These are phyloP conservation scores for Pelargonium australe DNA, from an alignment of 441 rosid genomes.

Conservation along the genomic window DNA sequence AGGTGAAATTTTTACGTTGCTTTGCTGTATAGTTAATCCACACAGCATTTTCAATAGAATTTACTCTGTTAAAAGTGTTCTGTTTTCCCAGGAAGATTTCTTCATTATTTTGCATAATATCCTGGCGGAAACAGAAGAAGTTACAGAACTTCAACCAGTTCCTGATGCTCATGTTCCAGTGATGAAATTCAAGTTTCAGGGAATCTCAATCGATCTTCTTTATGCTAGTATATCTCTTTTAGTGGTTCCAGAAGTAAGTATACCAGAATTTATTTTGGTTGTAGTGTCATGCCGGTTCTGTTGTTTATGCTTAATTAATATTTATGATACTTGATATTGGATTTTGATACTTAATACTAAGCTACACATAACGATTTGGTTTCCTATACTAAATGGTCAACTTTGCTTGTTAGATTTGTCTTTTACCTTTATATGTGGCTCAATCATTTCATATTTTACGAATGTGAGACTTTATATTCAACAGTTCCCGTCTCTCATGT, in stretches of 20 bases:
- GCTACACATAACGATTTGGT: too few relatives aligned
- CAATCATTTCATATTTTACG: too few relatives aligned
- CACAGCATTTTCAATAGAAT: neutral
- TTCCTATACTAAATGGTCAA: too few relatives aligned
- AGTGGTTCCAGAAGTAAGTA: constrained; percentile 56
- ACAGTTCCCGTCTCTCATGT: too few relatives aligned
- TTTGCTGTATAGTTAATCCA: neutral
- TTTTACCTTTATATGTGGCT: too few relatives aligned
- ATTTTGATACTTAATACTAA: too few relatives aligned
- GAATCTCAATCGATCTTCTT: constrained; percentile 61
- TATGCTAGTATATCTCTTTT: constrained; percentile 49
- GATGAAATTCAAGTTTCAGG: constrained; percentile 64
- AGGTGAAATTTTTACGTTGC: constrained; percentile 31
- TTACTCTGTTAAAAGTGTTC: neutral
- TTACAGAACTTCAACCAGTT: constrained; percentile 60
- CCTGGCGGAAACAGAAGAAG: constrained; percentile 53
- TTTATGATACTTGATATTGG: neutral
- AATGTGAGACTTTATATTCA: too few relatives aligned
- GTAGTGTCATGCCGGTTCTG: neutral
- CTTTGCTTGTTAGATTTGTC: too few relatives aligned
- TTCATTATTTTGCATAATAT: constrained; percentile 46
- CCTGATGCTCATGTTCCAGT: constrained; percentile 82
- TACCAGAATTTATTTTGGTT: neutral
- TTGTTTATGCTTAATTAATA: neutral
- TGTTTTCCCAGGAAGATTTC: constrained; percentile 48